Conservation (phyloP, 1,284 basidiomycete genomes). For the Austroboletus novae-zelandiae region DNA sequence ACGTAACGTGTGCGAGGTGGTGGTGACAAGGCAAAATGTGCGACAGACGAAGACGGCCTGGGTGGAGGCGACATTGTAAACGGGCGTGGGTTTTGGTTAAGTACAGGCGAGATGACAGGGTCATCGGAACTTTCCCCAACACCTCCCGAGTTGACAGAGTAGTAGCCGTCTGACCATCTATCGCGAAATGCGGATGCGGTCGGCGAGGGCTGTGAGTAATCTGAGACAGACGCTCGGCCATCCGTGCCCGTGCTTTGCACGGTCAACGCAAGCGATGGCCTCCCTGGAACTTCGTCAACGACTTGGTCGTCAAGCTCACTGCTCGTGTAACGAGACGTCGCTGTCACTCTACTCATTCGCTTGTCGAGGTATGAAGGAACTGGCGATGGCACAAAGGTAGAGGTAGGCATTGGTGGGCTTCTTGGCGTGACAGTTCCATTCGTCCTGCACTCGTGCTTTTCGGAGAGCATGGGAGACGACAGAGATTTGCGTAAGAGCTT, state of each 20-base stretch:
- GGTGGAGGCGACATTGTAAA: slow-evolving; percentile 51
- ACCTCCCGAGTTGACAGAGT: slow-evolving; percentile 25
- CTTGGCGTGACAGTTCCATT: slow-evolving; percentile 35
- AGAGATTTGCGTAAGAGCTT: slow-evolving; percentile 39
- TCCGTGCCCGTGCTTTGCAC: slow-evolving; percentile 22
- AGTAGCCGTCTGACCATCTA: slow-evolving; percentile 31
- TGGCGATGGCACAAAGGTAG: slow-evolving; percentile 32
- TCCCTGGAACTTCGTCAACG: slow-evolving; percentile 26
- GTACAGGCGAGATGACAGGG: slow-evolving; percentile 11
- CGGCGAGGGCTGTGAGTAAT: slow-evolving; percentile 59
- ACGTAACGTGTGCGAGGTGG: slow-evolving; percentile 48
- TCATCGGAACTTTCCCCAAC: slow-evolving; percentile 8
- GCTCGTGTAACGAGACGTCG: slow-evolving; percentile 40
- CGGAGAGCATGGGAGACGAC: slow-evolving; percentile 53
- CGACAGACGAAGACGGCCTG: slow-evolving; percentile 44
- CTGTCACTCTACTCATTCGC: slow-evolving; percentile 33
- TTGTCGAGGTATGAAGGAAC: slow-evolving; percentile 26
- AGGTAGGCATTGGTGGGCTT: slow-evolving; percentile 40
- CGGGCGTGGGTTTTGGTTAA: slow-evolving; percentile 33
- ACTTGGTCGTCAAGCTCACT: slow-evolving; percentile 41
- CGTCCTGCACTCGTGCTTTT: slow-evolving; percentile 36
- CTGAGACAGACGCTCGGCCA: slow-evolving; percentile 50
- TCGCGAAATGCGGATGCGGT: slow-evolving; percentile 72
- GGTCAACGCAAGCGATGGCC: slow-evolving; percentile 37
- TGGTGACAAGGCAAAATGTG: slow-evolving; percentile 42